Percentiles rank a stretch among this genome's conserved stretches.
Conservation (phyloP, 2,329 filamentous ascomycete genomes). For the Chaetomiaceae sp. region DNA sequence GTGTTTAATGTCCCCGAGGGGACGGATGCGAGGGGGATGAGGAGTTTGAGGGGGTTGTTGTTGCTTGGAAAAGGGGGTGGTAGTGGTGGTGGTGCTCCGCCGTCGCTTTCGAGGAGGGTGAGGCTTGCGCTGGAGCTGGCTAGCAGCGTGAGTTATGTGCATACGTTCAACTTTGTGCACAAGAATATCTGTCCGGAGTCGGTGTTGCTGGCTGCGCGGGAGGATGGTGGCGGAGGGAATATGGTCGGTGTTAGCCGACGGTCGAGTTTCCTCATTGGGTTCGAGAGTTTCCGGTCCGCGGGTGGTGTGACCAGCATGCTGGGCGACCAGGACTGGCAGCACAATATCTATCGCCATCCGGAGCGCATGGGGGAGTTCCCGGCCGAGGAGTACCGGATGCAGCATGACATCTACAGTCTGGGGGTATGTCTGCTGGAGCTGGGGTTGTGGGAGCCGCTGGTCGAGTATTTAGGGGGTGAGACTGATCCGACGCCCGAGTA, state of each 20-base stretch:
- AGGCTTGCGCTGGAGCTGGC: conserved; percentile 6
- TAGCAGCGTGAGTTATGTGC: conserved; percentile 10
- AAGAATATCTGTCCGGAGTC: conserved; percentile 19
- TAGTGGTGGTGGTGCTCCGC: neutral
- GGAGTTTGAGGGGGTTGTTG: neutral
- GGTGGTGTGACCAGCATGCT: conserved; percentile 30
- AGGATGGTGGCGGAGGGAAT: neutral
- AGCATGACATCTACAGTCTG: conserved; percentile 54
- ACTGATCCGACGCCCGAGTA: neutral
- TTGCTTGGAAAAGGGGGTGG: neutral
- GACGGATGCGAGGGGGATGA: neutral
- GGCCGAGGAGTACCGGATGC: conserved; percentile 42
- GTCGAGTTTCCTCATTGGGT: conserved; percentile 36
- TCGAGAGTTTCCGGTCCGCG: conserved; percentile 38
- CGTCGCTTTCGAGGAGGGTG: neutral
- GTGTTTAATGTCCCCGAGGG: neutral
- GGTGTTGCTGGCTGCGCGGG: conserved; percentile 1
- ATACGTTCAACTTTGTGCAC: conserved; percentile 17
- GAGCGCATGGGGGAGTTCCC: conserved; percentile 39
- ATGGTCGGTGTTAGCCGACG: neutral
- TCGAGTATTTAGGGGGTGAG: conserved; percentile 20
- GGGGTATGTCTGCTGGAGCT: conserved; percentile 52
- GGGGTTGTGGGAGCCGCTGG: conserved; percentile 41
- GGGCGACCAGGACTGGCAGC: conserved; percentile 38
- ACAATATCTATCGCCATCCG: conserved; percentile 50